Percentiles rank a stretch among this genome's conserved stretches.
phyloP scores from a whole-genome alignment of 495 filamentous ascomycete genomes.

The Aspergillus cavernicola region DNA sequence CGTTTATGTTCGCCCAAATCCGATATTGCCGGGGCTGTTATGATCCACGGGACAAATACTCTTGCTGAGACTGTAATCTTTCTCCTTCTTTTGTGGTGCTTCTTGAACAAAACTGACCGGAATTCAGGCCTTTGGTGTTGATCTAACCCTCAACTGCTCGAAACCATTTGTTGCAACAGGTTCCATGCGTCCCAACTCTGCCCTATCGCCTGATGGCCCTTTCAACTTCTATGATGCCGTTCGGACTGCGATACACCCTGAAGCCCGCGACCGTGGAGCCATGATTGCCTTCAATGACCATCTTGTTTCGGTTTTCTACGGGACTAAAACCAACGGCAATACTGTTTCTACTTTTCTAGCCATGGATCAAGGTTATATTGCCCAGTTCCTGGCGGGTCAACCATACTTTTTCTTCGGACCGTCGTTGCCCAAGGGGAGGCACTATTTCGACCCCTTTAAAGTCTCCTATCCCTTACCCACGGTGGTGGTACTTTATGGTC shows the following conservation, averaged over 20 bases:
- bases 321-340: not conserved
- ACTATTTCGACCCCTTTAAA: not conserved
- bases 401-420: conserved; percentile 3
- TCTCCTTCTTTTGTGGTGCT: no score
- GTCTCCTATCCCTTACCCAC: not conserved
- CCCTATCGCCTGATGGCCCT: not conserved
- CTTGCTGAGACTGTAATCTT: not conserved
- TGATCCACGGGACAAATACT: conserved; percentile 3
- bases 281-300: conserved; percentile 1
- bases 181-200: not conserved
- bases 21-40: not conserved
- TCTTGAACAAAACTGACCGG: no score
- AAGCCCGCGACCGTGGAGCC: not conserved
- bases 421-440: not conserved
- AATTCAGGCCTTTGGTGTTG: not conserved
- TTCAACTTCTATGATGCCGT: conserved; percentile 1
- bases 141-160: not conserved
- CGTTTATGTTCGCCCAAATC: not conserved
- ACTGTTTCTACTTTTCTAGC: not conserved
- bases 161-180: not conserved
- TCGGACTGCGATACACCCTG: not conserved
- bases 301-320: no score
- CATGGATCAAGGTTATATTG: not conserved
- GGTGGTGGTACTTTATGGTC: conserved; percentile 3
- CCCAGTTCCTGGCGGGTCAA: conserved; percentile 1